Base-by-base conservation (phyloP, 75 land plant species). In the Pinus albicaulis region DNA sequence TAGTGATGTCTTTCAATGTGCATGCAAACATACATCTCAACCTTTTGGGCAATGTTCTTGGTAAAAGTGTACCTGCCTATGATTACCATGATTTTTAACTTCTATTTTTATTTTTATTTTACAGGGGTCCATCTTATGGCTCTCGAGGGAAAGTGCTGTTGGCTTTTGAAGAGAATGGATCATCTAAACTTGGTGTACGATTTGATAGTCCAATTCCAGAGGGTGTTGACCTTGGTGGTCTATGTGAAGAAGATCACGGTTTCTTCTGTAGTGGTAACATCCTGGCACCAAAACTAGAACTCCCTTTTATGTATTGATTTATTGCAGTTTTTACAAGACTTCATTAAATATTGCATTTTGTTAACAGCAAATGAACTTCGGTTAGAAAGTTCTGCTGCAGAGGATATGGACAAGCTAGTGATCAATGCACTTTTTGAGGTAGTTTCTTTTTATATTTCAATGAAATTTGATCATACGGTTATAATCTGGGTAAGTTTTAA, bases 161-260 rank as follows among this genome's bases (percentile, higher is more conserved):
- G 75, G 63, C 89, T 58, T 91, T 87, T 82, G 88, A 93, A 71
- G 91, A 82, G 62, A 93, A 93, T 77, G 87, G 79, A 3, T 77
- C 78, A 20, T 81, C 91, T 25, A 93, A 93, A 82, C 78, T 93
- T 77, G 95, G 93, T 16, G 93, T 93, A 31, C 81, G 91, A 82
- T 93, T 93, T 87, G 95, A 93, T 57, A 80, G 75, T 56, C 63
- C 89, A 56, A 81, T 93, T 55, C 86, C 93, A 55, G 95, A 82
- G 3, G 95, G 95, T 20, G 80, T 78, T 63, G 80, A 91, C 72
- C 89, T 93, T 72, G 93, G 95, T 12, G 91, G 91, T 56, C 75
- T 83, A 44, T 93, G 95, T 83, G 95, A 91, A 84, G 89, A 80
- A 56, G 83, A 84, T 77, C 89, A 89, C 79, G 95, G 95, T 22